phyloP scores from a whole-genome alignment of 495 filamentous ascomycete genomes.

The Cenococcum geophilum region DNA sequence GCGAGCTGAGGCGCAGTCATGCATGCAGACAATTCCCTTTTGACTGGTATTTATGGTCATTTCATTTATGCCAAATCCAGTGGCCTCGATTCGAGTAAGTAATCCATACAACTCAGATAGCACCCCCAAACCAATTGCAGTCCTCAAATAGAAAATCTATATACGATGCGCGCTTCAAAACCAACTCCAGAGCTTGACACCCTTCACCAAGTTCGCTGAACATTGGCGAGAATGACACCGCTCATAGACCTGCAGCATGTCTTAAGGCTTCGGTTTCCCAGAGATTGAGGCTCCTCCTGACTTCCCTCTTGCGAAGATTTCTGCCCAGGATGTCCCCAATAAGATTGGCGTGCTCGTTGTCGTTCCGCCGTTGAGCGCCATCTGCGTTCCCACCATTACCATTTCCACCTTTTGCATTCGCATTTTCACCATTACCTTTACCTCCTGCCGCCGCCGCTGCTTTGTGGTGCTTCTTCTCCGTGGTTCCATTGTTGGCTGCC shows the following conservation, averaged over 20 bases:
- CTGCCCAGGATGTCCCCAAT: neutral
- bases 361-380: neutral
- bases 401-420: conserved; percentile 6
- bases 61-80: too few species aligned
- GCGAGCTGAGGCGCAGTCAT: too few species aligned
- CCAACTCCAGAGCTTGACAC: too few species aligned
- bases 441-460: neutral
- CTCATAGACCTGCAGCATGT: neutral
- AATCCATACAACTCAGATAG: too few species aligned
- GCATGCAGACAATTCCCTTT: too few species aligned
- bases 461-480: neutral
- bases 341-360: neutral
- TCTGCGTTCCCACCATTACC: neutral
- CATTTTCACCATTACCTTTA: neutral
- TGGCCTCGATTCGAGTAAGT: too few species aligned
- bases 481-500: conserved; percentile 4
- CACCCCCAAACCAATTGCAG: too few species aligned
- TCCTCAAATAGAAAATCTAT: too few species aligned
- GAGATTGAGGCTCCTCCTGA: conserved; percentile 1
- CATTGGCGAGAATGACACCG: neutral
- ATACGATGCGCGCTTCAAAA: too few species aligned
- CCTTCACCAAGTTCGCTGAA: too few species aligned
- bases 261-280: conserved; percentile 3
- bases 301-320: conserved; percentile 1
- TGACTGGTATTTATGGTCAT: too few species aligned